These are phyloP conservation scores for Aspergillus eucalypticola DNA, from an alignment of 2,329 filamentous ascomycete species.

Conservation along the genomic window DNA sequence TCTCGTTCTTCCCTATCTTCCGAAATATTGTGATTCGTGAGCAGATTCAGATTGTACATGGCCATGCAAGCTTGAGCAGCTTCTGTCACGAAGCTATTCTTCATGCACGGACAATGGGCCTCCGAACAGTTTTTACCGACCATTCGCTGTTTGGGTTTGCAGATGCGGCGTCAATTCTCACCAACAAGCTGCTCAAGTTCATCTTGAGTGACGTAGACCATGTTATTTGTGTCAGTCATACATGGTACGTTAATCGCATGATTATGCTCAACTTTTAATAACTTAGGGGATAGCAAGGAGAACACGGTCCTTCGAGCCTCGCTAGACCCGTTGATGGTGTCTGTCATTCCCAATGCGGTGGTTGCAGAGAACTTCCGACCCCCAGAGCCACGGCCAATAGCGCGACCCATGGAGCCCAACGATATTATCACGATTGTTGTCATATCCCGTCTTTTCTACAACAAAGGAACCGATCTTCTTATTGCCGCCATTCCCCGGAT, in stretches of 20 bases:
- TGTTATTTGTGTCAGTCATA: slow-evolving; percentile 97
- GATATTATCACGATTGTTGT: slow-evolving; percentile 96
- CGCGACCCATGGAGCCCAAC: slow-evolving; percentile 72
- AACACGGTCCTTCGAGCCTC: slow-evolving; percentile 95
- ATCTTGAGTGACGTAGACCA: slow-evolving; percentile 95
- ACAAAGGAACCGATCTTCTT: slow-evolving; percentile 96
- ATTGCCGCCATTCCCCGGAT: slow-evolving; percentile 94
- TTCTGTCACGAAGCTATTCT: slow-evolving; percentile 93
- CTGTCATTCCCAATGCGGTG: slow-evolving; percentile 95
- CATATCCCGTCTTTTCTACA: slow-evolving; percentile 96
- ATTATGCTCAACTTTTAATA: not conserved
- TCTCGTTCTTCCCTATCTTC: slow-evolving; percentile 98
- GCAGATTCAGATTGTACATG: slow-evolving; percentile 94
- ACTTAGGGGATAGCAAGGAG: slow-evolving; percentile 69
- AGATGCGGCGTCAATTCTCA: slow-evolving; percentile 91
- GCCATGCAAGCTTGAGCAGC: slow-evolving; percentile 91
- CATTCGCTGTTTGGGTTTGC: slow-evolving; percentile 97
- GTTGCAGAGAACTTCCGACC: slow-evolving; percentile 95
- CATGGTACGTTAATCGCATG: slow-evolving; percentile 62
- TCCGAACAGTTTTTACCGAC: slow-evolving; percentile 95
- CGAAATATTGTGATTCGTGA: slow-evolving; percentile 94
- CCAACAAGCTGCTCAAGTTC: slow-evolving; percentile 97
- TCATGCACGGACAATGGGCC: slow-evolving; percentile 92
- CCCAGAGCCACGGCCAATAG: slow-evolving; percentile 55
- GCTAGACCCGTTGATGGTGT: slow-evolving; percentile 93